Evolutionary conservation across 768 basidiomycete genomes (phyloP), one percentile per base, ranked within the genome.

Genomic region (Boletus subcaerulescens): DNA sequence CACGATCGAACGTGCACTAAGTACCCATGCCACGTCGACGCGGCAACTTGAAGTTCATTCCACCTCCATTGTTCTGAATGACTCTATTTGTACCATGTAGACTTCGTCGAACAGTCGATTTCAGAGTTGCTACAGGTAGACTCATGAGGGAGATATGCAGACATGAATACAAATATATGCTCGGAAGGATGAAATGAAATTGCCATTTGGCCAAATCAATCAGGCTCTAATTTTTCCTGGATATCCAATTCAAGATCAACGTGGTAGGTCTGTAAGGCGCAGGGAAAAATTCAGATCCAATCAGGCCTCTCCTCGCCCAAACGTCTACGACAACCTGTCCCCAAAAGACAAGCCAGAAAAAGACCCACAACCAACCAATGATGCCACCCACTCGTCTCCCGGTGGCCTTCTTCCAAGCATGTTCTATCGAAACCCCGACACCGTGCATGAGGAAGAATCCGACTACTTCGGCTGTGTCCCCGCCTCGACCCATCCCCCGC

Each of bases 391-490:
- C 80, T 38, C 72, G 73, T 41, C 55, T 62, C n/a, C 83, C 79
- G 0, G 78, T 81, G 3, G 63, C 44, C 2, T 53, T 59, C 57
- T 71, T 76, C 77, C 76, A 87, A 10, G 65, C 50, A 20, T 67
- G 60, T 65, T 89, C 86, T 32, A 83, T 42, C 2, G 79, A 47
- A 9, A 82, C 59, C 2, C 83, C 83, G 1, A 83, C 60, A 12
- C 79, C 85, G 57, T 79, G 82, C 63, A 82, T 65, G 44, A 86
- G 39, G 63, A 87, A 89, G 64, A 81, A 86, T 2, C 77, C 79
- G 1, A 71, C 67, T 7, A 82, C 69, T 9, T 52, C 49, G 8
- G 53, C 13, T 0, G 80, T 75, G 39, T 86, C 79, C 1, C 72
- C 69, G 17, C 82, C 84, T 5, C 73, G 72, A 1, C 77, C 79